Evolutionary conservation across 306 rosid genomes (phyloP).

Genomic region (Morella rubra): DNA sequence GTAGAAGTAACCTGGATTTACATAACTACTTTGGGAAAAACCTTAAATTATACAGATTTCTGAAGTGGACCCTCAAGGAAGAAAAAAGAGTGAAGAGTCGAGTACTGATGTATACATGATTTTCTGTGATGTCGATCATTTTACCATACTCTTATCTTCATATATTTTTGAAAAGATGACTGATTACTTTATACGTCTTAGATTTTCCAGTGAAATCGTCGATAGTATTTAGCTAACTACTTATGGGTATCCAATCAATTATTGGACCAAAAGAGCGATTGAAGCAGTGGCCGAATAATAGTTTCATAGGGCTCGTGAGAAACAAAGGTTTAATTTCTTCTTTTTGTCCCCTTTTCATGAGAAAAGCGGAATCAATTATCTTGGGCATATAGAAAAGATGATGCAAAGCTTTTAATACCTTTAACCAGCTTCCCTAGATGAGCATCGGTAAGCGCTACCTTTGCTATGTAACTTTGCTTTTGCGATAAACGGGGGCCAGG

Average conservation of each 20-base stretch:
- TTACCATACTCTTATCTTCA: too few species aligned
- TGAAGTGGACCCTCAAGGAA: not conserved
- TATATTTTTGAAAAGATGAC: too few species aligned
- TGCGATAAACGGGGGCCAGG: conserved; percentile 4
- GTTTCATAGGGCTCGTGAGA: conserved; percentile 34
- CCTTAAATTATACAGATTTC: not conserved
- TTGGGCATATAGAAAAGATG: conserved; percentile 65
- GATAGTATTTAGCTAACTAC: too few species aligned
- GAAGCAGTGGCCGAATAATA: conserved; percentile 26
- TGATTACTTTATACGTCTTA: too few species aligned
- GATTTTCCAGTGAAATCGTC: too few species aligned
- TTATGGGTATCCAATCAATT: not conserved
- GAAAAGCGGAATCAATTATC: conserved; percentile 64
- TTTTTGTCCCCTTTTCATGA: conserved; percentile 42
- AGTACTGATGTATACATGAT: not conserved
- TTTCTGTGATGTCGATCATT: too few species aligned
- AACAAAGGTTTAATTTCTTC: conserved; percentile 39
- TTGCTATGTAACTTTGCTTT: conserved; percentile 54
- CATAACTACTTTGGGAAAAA: not conserved
- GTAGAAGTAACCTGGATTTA: not conserved
- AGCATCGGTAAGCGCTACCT: conserved; percentile 65
- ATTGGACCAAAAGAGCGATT: conserved; percentile 31
- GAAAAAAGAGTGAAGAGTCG: not conserved
- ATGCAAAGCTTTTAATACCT: conserved; percentile 63
- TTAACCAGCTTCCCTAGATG: conserved; percentile 32